phyloP scores from a whole-genome alignment of 345 rosid genomes.

The Erysimum cheiranthoides region DNA sequence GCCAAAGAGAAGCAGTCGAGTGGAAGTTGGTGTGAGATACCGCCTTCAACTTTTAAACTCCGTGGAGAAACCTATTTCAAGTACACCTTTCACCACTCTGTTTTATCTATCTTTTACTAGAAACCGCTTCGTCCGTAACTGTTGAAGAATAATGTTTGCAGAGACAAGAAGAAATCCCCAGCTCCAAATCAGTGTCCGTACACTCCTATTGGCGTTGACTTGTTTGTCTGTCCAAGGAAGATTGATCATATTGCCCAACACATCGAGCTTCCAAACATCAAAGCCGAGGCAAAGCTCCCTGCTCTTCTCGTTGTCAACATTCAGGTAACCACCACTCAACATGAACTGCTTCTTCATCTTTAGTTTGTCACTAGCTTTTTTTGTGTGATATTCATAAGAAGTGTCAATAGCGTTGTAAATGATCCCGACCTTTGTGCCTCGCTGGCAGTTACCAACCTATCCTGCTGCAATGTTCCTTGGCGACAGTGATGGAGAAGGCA shows the following conservation, averaged over 20 bases:
- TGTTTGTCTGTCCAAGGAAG: constrained; percentile 78
- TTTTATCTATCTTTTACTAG: background rate
- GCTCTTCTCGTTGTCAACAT: constrained; percentile 90
- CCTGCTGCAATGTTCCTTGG: constrained; percentile 92
- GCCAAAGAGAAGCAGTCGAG: constrained; percentile 57
- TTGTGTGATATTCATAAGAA: constrained; percentile 6
- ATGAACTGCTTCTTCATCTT: constrained; percentile 13
- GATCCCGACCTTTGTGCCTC: constrained; percentile 6
- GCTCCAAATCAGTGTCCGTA: constrained; percentile 71
- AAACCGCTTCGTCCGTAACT: background rate
- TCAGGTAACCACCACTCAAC: constrained; percentile 57
- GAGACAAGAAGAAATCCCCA: constrained; percentile 79
- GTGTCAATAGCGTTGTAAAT: background rate
- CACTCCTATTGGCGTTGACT: constrained; percentile 78
- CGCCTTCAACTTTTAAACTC: constrained; percentile 74
- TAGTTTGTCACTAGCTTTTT: background rate
- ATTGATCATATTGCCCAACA: constrained; percentile 90
- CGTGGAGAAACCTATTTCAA: constrained; percentile 74
- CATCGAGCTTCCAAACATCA: constrained; percentile 81
- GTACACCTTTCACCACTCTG: constrained; percentile 39
- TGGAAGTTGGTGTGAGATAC: constrained; percentile 69
- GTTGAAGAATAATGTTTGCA: constrained; percentile 46
- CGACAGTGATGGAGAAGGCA: constrained; percentile 89
- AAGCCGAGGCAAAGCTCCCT: constrained; percentile 67
- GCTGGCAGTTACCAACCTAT: constrained; percentile 84